Percentiles rank a stretch among this genome's conserved stretches.
Conservation (phyloP, 208 protist genomes). For the Crithidia sp. region DNA sequence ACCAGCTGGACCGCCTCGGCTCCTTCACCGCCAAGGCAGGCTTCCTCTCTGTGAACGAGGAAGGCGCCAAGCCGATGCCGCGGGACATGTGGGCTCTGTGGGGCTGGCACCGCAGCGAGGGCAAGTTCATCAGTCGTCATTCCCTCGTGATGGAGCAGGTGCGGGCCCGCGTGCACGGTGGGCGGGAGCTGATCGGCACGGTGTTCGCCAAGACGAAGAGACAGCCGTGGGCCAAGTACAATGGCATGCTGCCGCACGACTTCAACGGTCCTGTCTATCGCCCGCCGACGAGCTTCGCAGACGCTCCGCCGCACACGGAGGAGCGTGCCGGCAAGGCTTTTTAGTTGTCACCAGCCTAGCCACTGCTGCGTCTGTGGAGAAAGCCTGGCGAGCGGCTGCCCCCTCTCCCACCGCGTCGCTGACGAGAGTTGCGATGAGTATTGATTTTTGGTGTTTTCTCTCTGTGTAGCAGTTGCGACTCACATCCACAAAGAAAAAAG, state of each 20-base stretch:
- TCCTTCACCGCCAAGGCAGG: conserved; percentile 79
- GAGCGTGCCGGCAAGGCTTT: conserved; percentile 20
- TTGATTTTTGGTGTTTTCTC: no score
- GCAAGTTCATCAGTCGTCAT: conserved; percentile 81
- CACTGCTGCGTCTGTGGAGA: neutral
- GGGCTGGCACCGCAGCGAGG: conserved; percentile 87
- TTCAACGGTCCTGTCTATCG: conserved; percentile 69
- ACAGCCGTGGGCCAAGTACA: conserved; percentile 86
- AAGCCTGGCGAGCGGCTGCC: neutral
- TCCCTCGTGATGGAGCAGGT: conserved; percentile 73
- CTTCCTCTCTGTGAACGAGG: conserved; percentile 81
- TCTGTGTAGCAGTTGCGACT: no score
- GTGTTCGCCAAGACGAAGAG: conserved; percentile 78
- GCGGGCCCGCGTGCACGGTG: conserved; percentile 61
- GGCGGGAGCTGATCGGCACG: conserved; percentile 75
- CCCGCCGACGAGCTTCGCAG: conserved; percentile 51
- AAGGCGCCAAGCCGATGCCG: conserved; percentile 85
- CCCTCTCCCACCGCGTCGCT: no score
- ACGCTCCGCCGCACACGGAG: conserved; percentile 47
- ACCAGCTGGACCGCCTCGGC: conserved; percentile 87
- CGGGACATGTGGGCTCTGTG: conserved; percentile 89
- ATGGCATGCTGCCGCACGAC: conserved; percentile 82
- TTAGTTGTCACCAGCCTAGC: neutral
- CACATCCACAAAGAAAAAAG: no score
- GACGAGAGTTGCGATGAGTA: no score